Evolutionary conservation across 257 asterid species (phyloP), one percentile per base, ranked within the genome.

Genomic region (Rhazya stricta): DNA sequence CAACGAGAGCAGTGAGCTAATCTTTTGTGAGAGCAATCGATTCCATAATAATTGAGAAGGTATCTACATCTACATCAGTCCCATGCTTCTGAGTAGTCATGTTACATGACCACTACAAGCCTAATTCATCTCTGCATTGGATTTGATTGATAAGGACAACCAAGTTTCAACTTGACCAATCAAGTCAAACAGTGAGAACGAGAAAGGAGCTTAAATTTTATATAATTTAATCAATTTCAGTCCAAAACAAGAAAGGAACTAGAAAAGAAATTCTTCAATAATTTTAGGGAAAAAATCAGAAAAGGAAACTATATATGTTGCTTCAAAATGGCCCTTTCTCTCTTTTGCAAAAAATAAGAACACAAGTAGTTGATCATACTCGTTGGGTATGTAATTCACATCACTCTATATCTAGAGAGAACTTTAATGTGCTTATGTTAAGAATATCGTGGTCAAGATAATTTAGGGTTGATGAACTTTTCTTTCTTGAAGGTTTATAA

Each of bases 121-220:
- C 50, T 36, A 37, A 36, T 37, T 19, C 7, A 66, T 21, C 50
- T 66, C 25, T 50, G 37, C n/a, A 19, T 37, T 37, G 50, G 27
- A 42, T 67, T 65, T 67, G 67, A 45, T 54, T 68, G 79, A 67
- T 2, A 60, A 27, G 41, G 43, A 73, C 57, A 57, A 58, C 56
- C 32, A 53, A 39, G 42, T 27, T 70, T 53, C 69, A 53, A 37
- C 30, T 76, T 76, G 69, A 76, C 74, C 79, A 75, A 75, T 34
- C 69, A 73, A 29, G 45, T 57, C 66, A 73, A 41, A 25, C 15
- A 34, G 69, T 65, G 69, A 36, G 9, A 39, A 18, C 23, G n/a
- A 19, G 23, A 34, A 63, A 18, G n/a, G 12, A 18, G 13, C 67
- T 36, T 36, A 36, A 21, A 63, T 36, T 32, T 16, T 32, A 18